A percentile compares a stretch with the other conserved stretches of the same genome.
Evolutionary conservation across 2,329 filamentous ascomycete genomes (phyloP).

Genomic region (Fusarium sp.): DNA sequence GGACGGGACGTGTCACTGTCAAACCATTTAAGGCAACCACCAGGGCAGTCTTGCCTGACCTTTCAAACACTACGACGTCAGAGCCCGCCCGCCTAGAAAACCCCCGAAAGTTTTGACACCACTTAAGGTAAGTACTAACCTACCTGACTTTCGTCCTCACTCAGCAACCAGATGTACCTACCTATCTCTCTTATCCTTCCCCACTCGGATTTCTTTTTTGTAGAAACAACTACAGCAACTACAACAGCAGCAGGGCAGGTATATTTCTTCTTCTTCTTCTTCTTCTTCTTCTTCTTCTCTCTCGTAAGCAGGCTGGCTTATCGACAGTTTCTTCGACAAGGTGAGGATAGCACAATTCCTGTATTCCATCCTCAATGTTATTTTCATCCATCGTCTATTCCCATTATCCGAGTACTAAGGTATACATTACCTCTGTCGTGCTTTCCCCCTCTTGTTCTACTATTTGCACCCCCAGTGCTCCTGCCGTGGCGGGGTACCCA

Average conservation of each 20-base stretch:
- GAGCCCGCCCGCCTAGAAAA: background rate
- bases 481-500: constrained; percentile 50
- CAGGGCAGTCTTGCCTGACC: background rate
- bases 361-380: background rate
- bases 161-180: background rate
- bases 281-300: no score
- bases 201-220: background rate
- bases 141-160: constrained; percentile 23
- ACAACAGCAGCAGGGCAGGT: background rate
- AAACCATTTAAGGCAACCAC: constrained; percentile 20
- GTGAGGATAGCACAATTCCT: background rate
- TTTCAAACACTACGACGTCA: constrained; percentile 4
- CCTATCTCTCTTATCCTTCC: background rate
- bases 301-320: background rate
- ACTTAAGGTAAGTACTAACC: background rate
- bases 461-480: constrained; percentile 38
- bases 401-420: background rate
- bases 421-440: background rate
- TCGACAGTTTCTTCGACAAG: background rate
- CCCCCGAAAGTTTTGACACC: constrained; percentile 7
- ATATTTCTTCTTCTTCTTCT: background rate
- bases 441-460: constrained; percentile 21
- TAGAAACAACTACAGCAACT: background rate
- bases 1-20: constrained; percentile 11
- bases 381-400: background rate